Base-by-base conservation (phyloP, 1,284 basidiomycete species). In the Cryptococcus maquisensis region DNA sequence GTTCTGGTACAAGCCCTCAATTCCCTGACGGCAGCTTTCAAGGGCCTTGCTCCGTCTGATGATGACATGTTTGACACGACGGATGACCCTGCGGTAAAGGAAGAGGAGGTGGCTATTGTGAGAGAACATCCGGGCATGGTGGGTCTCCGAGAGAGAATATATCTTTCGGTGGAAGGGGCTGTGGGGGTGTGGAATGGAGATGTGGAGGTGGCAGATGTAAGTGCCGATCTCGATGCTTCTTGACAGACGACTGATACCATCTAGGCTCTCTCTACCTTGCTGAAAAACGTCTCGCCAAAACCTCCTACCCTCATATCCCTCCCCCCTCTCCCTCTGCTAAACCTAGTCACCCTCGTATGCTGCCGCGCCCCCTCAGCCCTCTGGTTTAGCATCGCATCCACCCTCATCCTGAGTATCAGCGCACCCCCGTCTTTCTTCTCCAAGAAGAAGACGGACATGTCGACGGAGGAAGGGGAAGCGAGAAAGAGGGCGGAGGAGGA, bases 321-420 rank as follows among this genome's bases (percentile, higher is more conserved):
- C 0, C 84, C 87, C 1, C 82, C 90, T 1, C 84, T 83, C 2
- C 89, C 90, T 0, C 76, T 95, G 2, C 79, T 95, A 15, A 83
- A 84, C 59, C 78, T 92, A 20, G 85, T 93, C 20, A 90, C 87
- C 57, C 70, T 83, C 15, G 90, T 90, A 0, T 81, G 85, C 3
- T 84, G 86, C 62, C 79, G 84, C 32, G 84, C 86, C 56, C 78
- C 89, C 8, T 90, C 86, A 0, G 87, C 86, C 0, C 82, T 88
- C 1, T 95, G 91, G 91, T 79, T 94, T 10, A 83, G 84, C 12
- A 79, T 94, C 0, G 86, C 88, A 3, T 82, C 84, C 8, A 88
- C 88, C 63, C 79, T 94, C 20, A 81, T 88, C 49, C 81, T 84
- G 13, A 87, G 92, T 59, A 80, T 94, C 47, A 85, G 89, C 60